Percentiles rank a stretch among this genome's conserved stretches.
Conservation (phyloP, 2,329 filamentous ascomycete species). For the Pestalotiopsis sp. region DNA sequence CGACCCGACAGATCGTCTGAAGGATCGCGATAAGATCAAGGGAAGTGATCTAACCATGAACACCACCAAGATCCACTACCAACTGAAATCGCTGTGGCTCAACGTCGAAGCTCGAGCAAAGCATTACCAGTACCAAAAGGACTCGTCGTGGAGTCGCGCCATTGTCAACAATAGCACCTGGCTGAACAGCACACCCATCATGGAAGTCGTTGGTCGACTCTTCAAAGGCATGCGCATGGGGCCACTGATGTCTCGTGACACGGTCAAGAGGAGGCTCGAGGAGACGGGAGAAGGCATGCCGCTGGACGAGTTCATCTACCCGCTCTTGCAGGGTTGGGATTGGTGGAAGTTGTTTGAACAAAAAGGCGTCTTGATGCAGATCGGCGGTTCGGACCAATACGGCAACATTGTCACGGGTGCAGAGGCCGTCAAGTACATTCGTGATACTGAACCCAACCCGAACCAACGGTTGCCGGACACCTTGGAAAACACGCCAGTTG, state of each 20-base stretch:
- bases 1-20: constrained; percentile 73
- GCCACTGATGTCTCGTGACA: constrained; percentile 85
- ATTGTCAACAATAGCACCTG: constrained; percentile 83
- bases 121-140: constrained; percentile 64
- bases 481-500: constrained; percentile 64
- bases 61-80: constrained; percentile 67
- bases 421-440: constrained; percentile 78
- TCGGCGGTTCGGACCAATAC: constrained; percentile 94
- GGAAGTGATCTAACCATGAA: constrained; percentile 61
- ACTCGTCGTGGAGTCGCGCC: constrained; percentile 67
- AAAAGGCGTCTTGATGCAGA: constrained; percentile 76
- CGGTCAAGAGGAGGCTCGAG: constrained; percentile 82
- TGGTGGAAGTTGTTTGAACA: constrained; percentile 84
- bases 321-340: constrained; percentile 92
- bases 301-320: constrained; percentile 90
- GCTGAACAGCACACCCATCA: constrained; percentile 71
- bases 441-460: constrained; percentile 55
- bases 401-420: constrained; percentile 94
- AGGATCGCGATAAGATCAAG: constrained; percentile 57
- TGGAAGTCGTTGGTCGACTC: constrained; percentile 75
- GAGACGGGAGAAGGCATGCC: constrained; percentile 91
- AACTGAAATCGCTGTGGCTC: constrained; percentile 71
- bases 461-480: constrained; percentile 38
- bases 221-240: constrained; percentile 77
- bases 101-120: constrained; percentile 70